phyloP scores from a whole-genome alignment of 441 rosid genomes.

The Populus trichocarpa region DNA sequence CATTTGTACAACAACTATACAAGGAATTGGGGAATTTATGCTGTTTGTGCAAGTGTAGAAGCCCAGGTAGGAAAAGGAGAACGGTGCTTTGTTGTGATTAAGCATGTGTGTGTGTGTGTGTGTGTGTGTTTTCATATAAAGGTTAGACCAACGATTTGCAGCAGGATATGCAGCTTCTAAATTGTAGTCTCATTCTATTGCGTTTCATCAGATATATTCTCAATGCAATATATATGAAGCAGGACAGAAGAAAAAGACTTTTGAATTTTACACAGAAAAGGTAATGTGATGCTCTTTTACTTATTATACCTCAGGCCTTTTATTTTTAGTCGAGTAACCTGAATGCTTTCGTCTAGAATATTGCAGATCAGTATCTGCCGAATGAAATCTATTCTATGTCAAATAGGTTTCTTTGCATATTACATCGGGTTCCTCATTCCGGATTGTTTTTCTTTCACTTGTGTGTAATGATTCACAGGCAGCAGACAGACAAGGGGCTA shows the following conservation, averaged over 20 bases:
- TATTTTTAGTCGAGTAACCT: too few species aligned
- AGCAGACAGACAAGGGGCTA: too few species aligned
- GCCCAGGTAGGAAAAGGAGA: conserved; percentile 43
- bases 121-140: not conserved
- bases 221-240: conserved; percentile 80
- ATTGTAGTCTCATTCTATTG: not conserved
- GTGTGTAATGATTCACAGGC: too few species aligned
- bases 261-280: conserved; percentile 67
- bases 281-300: conserved; percentile 39
- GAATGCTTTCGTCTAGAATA: not conserved
- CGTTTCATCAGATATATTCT: conserved; percentile 53
- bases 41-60: conserved; percentile 83
- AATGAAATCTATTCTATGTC: too few species aligned
- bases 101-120: not conserved
- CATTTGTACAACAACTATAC: conserved; percentile 65
- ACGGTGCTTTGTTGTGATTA: not conserved
- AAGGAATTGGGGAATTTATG: conserved; percentile 76
- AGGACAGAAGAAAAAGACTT: conserved; percentile 67
- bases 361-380: too few species aligned
- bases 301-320: too few species aligned
- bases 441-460: too few species aligned
- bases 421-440: too few species aligned
- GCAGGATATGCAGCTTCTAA: not conserved
- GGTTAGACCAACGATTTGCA: conserved; percentile 1
- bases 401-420: too few species aligned